Evolutionary conservation across 371 early-diverging fungal species (phyloP).

Genomic region (Rhizomucor pusillus): DNA sequence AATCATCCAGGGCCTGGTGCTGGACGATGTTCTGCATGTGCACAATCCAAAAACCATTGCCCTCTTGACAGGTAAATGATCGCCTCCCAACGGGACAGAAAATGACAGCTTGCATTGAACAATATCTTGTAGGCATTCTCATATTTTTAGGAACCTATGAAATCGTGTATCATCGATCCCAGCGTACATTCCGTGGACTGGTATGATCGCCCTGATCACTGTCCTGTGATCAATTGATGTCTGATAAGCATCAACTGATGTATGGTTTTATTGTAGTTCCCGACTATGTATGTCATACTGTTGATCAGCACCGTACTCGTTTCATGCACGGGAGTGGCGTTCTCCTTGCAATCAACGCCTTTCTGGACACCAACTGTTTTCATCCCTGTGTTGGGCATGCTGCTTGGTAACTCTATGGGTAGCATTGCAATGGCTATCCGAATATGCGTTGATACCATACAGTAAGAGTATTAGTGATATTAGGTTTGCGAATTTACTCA

Average conservation of each 20-base stretch:
- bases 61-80: neutral
- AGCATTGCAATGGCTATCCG: slow-evolving; percentile 78
- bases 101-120: neutral
- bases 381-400: slow-evolving; percentile 87
- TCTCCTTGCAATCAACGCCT: slow-evolving; percentile 64
- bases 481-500: neutral
- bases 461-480: slow-evolving; percentile 12
- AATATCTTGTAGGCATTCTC: neutral
- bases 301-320: neutral
- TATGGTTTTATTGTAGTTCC: neutral
- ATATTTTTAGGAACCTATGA: neutral
- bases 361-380: slow-evolving; percentile 75
- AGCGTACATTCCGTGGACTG: neutral
- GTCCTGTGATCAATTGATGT: too few species aligned
- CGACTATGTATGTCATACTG: neutral
- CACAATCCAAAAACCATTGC: neutral
- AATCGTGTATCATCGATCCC: neutral
- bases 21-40: neutral
- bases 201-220: neutral
- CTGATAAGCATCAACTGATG: neutral
- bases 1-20: neutral
- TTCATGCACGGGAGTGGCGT: neutral
- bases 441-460: slow-evolving; percentile 59
- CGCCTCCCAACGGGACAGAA: neutral
- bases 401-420: slow-evolving; percentile 83